These are phyloP conservation scores for Volutella citrinella DNA, from an alignment of 2,329 filamentous ascomycete genomes.

Conservation along the genomic window DNA sequence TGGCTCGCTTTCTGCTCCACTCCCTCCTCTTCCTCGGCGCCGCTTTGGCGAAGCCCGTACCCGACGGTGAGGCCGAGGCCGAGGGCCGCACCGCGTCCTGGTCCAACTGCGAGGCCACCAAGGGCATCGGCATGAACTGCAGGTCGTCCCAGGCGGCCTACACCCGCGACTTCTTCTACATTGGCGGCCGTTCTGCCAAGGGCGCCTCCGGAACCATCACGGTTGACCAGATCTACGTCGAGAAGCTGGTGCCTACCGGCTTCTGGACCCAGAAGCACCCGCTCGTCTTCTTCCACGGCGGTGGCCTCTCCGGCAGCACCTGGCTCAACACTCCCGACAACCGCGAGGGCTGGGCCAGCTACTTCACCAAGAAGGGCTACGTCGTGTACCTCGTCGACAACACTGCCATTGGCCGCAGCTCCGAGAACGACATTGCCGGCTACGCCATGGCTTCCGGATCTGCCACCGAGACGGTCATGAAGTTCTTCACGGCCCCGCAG, in stretches of 20 bases:
- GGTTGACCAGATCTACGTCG: constrained; percentile 17
- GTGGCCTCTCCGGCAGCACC: constrained; percentile 15
- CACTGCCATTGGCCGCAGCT: constrained; percentile 8
- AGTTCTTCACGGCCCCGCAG: constrained; percentile 14
- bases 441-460: constrained; percentile 10
- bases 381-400: constrained; percentile 15
- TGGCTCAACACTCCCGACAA: constrained; percentile 18
- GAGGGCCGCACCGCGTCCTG: too few species aligned
- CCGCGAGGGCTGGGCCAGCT: constrained; percentile 16
- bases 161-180: constrained; percentile 17
- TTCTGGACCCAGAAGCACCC: constrained; percentile 7
- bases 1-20: constrained; percentile 11
- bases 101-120: constrained; percentile 13
- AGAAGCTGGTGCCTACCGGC: constrained; percentile 10
- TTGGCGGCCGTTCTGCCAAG: constrained; percentile 8
- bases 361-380: constrained; percentile 13
- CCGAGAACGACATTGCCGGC: constrained; percentile 5
- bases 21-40: constrained; percentile 10
- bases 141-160: constrained; percentile 10
- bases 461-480: constrained; percentile 9
- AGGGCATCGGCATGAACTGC: constrained; percentile 13
- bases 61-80: neutral
- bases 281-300: constrained; percentile 18
- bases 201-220: constrained; percentile 13
- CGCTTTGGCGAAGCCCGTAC: constrained; percentile 4